These are phyloP conservation scores for Plasmopara viticola DNA, from an alignment of 352 stramenopile genomes.

Conservation along the genomic window DNA sequence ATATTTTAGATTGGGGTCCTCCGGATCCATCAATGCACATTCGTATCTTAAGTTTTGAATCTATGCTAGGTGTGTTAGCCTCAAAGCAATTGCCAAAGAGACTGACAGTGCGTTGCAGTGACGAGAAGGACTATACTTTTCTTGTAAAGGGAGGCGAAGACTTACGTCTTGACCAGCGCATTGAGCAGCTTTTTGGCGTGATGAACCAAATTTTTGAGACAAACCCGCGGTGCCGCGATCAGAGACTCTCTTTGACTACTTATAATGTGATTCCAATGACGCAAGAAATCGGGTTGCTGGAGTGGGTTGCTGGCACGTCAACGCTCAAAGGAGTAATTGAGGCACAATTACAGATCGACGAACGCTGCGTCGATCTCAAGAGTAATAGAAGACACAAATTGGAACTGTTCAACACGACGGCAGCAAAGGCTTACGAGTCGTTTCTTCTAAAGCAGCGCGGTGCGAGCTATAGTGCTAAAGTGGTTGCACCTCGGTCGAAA, in stretches of 20 bases:
- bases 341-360: slow-evolving; percentile 54
- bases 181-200: slow-evolving; percentile 88
- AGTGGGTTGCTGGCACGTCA: slow-evolving; percentile 73
- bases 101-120: slow-evolving; percentile 71
- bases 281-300: slow-evolving; percentile 74
- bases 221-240: slow-evolving; percentile 56
- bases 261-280: slow-evolving; percentile 88
- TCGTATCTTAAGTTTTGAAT: slow-evolving; percentile 68
- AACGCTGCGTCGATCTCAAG: slow-evolving; percentile 43
- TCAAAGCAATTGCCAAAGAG: slow-evolving; percentile 85
- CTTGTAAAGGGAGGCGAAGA: slow-evolving; percentile 90
- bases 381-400: slow-evolving; percentile 69
- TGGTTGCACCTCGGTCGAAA: slow-evolving; percentile 38
- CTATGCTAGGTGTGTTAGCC: slow-evolving; percentile 65
- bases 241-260: slow-evolving; percentile 57
- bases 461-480: slow-evolving; percentile 60
- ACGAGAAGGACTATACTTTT: slow-evolving; percentile 80
- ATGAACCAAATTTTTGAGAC: slow-evolving; percentile 86
- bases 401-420: slow-evolving; percentile 69
- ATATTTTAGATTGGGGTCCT: slow-evolving; percentile 57
- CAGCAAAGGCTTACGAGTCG: slow-evolving; percentile 62
- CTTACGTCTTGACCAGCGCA: slow-evolving; percentile 86
- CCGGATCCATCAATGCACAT: slow-evolving; percentile 58
- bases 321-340: slow-evolving; percentile 81
- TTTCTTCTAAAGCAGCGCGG: slow-evolving; percentile 73